These are phyloP conservation scores for Triangularia setosa DNA, from an alignment of 2,329 filamentous ascomycete genomes.

Conservation along the genomic window DNA sequence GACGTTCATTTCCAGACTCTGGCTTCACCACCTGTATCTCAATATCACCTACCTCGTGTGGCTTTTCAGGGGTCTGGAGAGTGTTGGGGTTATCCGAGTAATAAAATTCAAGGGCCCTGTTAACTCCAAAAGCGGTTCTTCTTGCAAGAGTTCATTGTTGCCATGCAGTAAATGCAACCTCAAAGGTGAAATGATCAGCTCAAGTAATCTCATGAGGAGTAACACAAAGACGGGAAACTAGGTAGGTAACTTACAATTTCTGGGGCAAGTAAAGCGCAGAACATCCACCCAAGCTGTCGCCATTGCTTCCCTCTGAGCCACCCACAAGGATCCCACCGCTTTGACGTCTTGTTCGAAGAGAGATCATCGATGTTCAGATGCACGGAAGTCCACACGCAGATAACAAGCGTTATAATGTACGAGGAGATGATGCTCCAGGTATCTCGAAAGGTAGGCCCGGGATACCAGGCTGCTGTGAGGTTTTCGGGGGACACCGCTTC, in stretches of 20 bases:
- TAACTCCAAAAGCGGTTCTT: neutral
- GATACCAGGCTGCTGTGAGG: neutral
- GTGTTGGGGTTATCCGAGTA: neutral
- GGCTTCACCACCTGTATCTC: no score
- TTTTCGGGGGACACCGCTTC: neutral
- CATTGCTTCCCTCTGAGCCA: neutral
- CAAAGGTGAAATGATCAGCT: no score
- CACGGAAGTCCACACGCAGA: constrained; percentile 1
- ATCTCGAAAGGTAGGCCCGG: neutral
- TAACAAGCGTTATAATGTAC: neutral
- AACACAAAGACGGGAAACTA: no score
- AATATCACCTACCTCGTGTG: no score
- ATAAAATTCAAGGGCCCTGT: neutral
- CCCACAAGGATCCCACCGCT: neutral
- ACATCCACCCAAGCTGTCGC: neutral
- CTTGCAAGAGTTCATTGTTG: neutral
- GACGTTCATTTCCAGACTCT: no score
- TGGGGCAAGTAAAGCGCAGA: neutral
- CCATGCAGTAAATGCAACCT: neutral
- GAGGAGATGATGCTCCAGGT: neutral
- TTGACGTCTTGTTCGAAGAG: neutral
- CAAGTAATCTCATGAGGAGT: no score
- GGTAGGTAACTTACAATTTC: neutral
- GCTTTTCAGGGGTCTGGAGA: no score
- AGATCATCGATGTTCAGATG: neutral